Evolutionary conservation across 1,139 yeast species (phyloP).

Genomic region (Petasospora fabianii): DNA sequence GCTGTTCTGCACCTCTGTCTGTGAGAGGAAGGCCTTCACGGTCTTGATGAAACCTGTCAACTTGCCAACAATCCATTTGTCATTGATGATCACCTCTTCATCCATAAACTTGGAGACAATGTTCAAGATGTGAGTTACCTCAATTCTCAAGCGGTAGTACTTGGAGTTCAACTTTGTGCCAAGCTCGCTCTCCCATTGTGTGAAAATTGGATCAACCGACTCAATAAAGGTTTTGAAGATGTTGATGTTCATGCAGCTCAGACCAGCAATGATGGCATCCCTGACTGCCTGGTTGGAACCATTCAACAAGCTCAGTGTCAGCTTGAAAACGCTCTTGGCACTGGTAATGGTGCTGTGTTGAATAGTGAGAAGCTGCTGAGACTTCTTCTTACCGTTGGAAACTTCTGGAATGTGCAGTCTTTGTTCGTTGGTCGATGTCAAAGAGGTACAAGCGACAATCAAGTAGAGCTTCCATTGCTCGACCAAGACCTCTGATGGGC

Average conservation of each 20-base stretch:
- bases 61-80: constrained; percentile 66
- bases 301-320: constrained; percentile 79
- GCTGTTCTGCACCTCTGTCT: constrained; percentile 56
- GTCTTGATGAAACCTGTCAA: constrained; percentile 62
- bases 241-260: constrained; percentile 87
- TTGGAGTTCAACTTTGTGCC: constrained; percentile 26
- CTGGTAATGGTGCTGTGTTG: constrained; percentile 93
- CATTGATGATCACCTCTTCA: constrained; percentile 50
- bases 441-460: constrained; percentile 87
- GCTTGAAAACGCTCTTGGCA: constrained; percentile 82
- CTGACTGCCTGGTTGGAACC: constrained; percentile 69
- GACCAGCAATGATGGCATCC: constrained; percentile 82
- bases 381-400: constrained; percentile 43
- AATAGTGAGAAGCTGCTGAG: constrained; percentile 71
- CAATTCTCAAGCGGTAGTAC: constrained; percentile 63
- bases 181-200: constrained; percentile 50
- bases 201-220: constrained; percentile 62
- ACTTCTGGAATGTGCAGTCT: constrained; percentile 55
- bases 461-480: constrained; percentile 88
- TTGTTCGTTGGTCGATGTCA: constrained; percentile 88
- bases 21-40: constrained; percentile 59
- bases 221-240: constrained; percentile 82
- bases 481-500: constrained; percentile 69
- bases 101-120: constrained; percentile 64
- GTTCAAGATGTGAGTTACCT: constrained; percentile 72